Conservation (phyloP, 441 rosid genomes). For the Metrosideros polymorpha region DNA sequence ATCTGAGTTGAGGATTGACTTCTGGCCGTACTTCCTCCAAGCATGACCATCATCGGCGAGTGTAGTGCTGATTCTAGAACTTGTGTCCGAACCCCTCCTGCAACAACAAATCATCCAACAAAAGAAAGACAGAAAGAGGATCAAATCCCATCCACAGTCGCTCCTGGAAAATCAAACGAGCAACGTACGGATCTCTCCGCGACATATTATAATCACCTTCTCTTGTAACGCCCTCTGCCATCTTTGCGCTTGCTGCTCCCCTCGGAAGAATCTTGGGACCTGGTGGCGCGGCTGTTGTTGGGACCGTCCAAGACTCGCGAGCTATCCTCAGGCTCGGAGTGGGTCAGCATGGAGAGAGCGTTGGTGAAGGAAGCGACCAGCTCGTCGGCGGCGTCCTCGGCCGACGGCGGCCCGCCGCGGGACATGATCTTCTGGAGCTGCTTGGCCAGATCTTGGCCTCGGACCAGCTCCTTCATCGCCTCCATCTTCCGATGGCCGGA, state of each 20-base stretch:
- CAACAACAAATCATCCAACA: not conserved
- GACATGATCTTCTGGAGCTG: conserved; percentile 8
- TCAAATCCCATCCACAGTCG: not conserved
- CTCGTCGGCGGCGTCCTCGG: conserved; percentile 25
- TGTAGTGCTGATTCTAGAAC: conserved; percentile 9
- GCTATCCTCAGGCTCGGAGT: conserved; percentile 11
- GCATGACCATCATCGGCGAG: conserved; percentile 52
- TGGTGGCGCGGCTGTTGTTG: conserved; percentile 2
- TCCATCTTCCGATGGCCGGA: not conserved
- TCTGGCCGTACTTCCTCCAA: conserved; percentile 95
- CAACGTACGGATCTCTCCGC: not conserved
- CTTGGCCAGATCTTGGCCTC: conserved; percentile 26
- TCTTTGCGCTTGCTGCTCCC: conserved; percentile 28
- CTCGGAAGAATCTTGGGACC: conserved; percentile 34
- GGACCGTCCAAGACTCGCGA: conserved; percentile 16
- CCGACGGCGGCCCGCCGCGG: not conserved
- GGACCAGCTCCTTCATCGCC: conserved; percentile 29
- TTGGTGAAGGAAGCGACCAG: conserved; percentile 26
- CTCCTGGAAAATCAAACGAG: not conserved
- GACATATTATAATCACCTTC: conserved; percentile 25
- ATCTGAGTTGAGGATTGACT: conserved; percentile 46
- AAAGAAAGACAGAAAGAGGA: not conserved
- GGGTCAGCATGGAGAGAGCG: conserved; percentile 21
- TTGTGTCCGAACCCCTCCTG: conserved; percentile 38
- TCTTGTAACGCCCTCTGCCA: conserved; percentile 48